Conservation (phyloP, 2,329 filamentous ascomycete species). For the Xylaria hypoxylon region DNA sequence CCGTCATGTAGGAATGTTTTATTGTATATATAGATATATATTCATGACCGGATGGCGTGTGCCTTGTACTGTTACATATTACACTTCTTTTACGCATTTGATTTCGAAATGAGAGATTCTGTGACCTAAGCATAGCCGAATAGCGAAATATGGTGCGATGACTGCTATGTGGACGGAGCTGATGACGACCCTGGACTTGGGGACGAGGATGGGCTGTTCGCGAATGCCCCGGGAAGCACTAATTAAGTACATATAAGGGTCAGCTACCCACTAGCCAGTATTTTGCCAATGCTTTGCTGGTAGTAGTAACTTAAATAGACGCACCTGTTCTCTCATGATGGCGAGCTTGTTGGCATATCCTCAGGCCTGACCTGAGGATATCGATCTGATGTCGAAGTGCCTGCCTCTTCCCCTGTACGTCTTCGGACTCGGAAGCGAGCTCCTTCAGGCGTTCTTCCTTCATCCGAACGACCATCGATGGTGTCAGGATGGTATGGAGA, state of each 20-base stretch:
- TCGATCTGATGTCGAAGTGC: conserved; percentile 6
- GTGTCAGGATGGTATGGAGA: conserved; percentile 56
- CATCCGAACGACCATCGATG: conserved; percentile 53
- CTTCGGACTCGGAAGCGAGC: conserved; percentile 51
- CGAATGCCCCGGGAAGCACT: background rate
- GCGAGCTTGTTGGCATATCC: background rate
- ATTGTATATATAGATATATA: too few relatives aligned
- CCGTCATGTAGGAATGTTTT: too few relatives aligned
- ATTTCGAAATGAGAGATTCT: too few relatives aligned
- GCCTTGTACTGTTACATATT: too few relatives aligned
- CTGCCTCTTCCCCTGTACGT: conserved; percentile 30
- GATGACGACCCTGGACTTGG: background rate
- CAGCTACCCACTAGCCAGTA: background rate
- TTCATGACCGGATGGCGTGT: too few relatives aligned
- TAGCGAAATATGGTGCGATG: too few relatives aligned
- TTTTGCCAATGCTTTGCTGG: background rate
- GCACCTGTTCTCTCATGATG: conserved; percentile 1
- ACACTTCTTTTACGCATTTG: too few relatives aligned
- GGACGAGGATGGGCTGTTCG: background rate
- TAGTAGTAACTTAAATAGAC: background rate
- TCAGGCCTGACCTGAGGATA: background rate
- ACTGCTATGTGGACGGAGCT: background rate
- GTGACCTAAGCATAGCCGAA: too few relatives aligned
- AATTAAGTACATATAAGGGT: background rate
- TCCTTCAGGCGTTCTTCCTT: conserved; percentile 46